Percentiles rank a stretch among this genome's conserved stretches.
These are phyloP conservation scores for Coniochaeta sp. DNA, from an alignment of 2,329 filamentous ascomycete genomes.

Conservation along the genomic window DNA sequence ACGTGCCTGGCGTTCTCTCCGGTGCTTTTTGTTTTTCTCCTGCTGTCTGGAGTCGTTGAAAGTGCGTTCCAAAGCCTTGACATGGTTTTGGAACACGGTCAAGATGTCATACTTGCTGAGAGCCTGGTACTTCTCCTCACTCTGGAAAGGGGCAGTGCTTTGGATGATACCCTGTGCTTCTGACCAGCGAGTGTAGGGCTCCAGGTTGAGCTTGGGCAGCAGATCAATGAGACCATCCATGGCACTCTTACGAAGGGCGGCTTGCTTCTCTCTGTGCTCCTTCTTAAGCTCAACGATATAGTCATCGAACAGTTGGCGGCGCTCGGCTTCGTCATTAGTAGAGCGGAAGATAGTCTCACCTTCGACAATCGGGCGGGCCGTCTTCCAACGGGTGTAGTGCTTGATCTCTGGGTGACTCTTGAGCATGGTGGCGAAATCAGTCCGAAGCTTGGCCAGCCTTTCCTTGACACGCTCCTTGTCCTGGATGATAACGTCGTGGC, in stretches of 20 bases:
- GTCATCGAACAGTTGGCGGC: slow-evolving; percentile 85
- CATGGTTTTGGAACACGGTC: slow-evolving; percentile 89
- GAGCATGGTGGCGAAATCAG: slow-evolving; percentile 94
- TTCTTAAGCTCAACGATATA: slow-evolving; percentile 84
- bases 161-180: slow-evolving; percentile 81
- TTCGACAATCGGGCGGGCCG: slow-evolving; percentile 86
- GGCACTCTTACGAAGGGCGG: slow-evolving; percentile 65
- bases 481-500: slow-evolving; percentile 78
- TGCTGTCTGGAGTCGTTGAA: slow-evolving; percentile 89
- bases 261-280: slow-evolving; percentile 68
- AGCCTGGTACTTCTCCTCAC: slow-evolving; percentile 76
- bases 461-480: slow-evolving; percentile 95
- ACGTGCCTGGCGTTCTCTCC: slow-evolving; percentile 78
- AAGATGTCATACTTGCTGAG: slow-evolving; percentile 86
- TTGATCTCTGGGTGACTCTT: slow-evolving; percentile 95
- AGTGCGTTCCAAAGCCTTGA: slow-evolving; percentile 82
- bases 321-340: slow-evolving; percentile 79
- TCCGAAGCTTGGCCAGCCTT: slow-evolving; percentile 80
- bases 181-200: slow-evolving; percentile 91
- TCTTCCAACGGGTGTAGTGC: slow-evolving; percentile 96
- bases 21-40: slow-evolving; percentile 72
- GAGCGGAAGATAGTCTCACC: slow-evolving; percentile 93
- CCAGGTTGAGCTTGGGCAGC: slow-evolving; percentile 72
- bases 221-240: slow-evolving; percentile 77
- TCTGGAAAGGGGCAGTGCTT: slow-evolving; percentile 68